These are phyloP conservation scores for Claviceps capensis DNA, from an alignment of 2,329 filamentous ascomycete species.

Conservation along the genomic window DNA sequence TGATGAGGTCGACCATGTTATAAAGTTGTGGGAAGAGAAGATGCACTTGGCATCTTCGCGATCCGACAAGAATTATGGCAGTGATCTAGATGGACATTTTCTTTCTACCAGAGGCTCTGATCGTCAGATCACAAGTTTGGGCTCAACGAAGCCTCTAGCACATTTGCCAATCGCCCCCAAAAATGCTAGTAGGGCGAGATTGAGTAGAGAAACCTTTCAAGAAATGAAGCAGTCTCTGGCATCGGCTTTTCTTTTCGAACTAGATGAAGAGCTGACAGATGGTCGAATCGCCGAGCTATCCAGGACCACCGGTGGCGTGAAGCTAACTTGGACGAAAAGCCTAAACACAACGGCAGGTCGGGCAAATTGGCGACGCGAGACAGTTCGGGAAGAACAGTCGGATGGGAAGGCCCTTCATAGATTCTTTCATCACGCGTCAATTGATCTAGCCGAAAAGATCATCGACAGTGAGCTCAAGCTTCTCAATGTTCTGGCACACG, in stretches of 20 bases:
- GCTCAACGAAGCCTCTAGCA: background rate
- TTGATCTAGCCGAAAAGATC: constrained; percentile 81
- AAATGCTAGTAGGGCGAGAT: background rate
- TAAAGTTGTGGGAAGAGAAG: background rate
- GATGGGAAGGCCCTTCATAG: constrained; percentile 14
- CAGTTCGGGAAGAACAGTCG: constrained; percentile 22
- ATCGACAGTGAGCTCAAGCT: constrained; percentile 66
- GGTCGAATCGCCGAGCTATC: constrained; percentile 46
- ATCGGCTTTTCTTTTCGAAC: constrained; percentile 47
- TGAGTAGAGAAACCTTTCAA: constrained; percentile 45
- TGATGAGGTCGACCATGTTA: background rate
- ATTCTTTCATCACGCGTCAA: constrained; percentile 52
- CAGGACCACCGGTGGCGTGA: constrained; percentile 52
- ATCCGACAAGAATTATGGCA: background rate
- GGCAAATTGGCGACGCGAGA: constrained; percentile 57
- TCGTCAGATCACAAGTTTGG: background rate
- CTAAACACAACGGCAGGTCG: constrained; percentile 68
- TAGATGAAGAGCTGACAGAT: constrained; percentile 51
- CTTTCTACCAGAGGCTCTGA: background rate
- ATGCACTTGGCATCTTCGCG: background rate
- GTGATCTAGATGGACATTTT: background rate
- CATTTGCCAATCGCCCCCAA: background rate
- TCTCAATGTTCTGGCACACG: constrained; percentile 85
- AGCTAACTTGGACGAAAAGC: constrained; percentile 62
- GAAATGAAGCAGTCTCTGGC: constrained; percentile 49